Conservation (phyloP, 305 asterid genomes). For the Solanum hybrid region DNA sequence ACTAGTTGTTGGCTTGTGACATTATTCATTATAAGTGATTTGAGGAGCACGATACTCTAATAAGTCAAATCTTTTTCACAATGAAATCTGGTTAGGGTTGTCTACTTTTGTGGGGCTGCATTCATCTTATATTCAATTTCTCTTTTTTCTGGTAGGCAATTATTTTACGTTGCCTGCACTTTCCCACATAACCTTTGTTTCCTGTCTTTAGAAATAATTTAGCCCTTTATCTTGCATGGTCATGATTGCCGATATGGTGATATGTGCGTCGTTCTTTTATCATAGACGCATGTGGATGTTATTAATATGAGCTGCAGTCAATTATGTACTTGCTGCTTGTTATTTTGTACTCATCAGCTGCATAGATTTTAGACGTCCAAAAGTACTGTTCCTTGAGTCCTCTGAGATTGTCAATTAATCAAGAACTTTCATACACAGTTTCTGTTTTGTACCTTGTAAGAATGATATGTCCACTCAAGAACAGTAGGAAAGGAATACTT, state of each 20-base stretch:
- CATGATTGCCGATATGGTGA: not conserved
- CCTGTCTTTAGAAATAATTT: not conserved
- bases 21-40: not conserved
- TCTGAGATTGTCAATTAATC: not conserved
- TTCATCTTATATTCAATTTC: not conserved
- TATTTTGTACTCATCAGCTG: not conserved
- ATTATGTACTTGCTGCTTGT: not conserved
- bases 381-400: not conserved
- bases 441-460: not conserved
- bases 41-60: not conserved
- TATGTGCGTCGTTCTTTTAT: not conserved
- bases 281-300: not conserved
- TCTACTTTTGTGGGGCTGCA: not conserved
- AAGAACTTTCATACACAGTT: not conserved
- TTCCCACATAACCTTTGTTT: not conserved
- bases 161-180: not conserved
- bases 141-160: not conserved
- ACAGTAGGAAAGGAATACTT: not conserved
- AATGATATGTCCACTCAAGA: not conserved
- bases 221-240: not conserved
- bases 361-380: not conserved
- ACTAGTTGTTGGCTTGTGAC: not conserved
- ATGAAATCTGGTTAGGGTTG: not conserved
- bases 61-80: not conserved
- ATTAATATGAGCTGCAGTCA: not conserved